Percentiles rank a stretch among this genome's conserved stretches.
These are phyloP conservation scores for Wickerhamiella kurtzmanii DNA, from an alignment of 805 yeast genomes.

Conservation along the genomic window DNA sequence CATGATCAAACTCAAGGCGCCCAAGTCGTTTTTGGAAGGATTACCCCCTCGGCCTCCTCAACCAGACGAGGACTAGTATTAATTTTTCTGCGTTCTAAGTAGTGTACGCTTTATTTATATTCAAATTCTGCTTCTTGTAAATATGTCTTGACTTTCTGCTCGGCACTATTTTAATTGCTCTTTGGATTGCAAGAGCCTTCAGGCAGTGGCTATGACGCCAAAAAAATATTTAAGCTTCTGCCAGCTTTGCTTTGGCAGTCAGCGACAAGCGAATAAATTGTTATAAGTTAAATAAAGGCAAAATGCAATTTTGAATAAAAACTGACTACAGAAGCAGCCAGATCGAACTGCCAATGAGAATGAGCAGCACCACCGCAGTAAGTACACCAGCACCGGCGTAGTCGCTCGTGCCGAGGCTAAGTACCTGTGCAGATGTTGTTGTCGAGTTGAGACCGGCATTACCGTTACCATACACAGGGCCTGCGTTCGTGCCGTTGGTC, in stretches of 20 bases:
- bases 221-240: too few relatives aligned
- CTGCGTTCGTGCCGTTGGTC: constrained; percentile 5
- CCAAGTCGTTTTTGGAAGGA: constrained; percentile 1
- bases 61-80: not conserved
- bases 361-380: constrained; percentile 57
- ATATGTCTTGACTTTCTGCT: too few relatives aligned
- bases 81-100: too few relatives aligned
- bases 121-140: too few relatives aligned
- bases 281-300: not conserved
- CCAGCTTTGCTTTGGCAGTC: too few relatives aligned
- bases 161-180: too few relatives aligned
- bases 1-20: constrained; percentile 17
- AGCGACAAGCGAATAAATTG: not conserved
- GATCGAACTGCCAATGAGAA: constrained; percentile 58
- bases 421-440: constrained; percentile 12
- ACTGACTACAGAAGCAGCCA: constrained; percentile 18
- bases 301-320: not conserved
- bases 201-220: too few relatives aligned
- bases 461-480: constrained; percentile 18
- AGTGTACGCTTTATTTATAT: too few relatives aligned
- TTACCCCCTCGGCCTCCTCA: not conserved
- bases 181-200: too few relatives aligned
- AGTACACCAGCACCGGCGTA: constrained; percentile 77
- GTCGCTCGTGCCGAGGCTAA: constrained; percentile 33
- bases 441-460: constrained; percentile 20